Base-by-base conservation (phyloP, 768 basidiomycete species). In the Boletus sp. region DNA sequence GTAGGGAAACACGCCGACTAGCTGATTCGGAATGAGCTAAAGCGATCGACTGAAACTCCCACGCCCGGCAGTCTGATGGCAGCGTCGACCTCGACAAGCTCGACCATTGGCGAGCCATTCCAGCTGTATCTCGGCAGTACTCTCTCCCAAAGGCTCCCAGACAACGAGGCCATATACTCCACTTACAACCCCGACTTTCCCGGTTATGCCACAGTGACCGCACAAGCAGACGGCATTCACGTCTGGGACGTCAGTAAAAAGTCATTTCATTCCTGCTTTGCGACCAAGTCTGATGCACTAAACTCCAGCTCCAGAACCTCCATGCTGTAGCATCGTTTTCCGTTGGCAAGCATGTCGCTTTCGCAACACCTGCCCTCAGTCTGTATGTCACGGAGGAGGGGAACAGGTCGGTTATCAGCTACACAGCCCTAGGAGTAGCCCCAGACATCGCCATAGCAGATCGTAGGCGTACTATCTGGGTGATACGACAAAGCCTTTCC, bases 161-260 rank as follows among this genome's bases (percentile, higher is more conserved):
- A 21, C 25, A 4, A 34, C 54, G 51, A 63, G n/a, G 57, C 64
- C 0, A 9, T 67, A 40, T 71, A 54, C 45, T 47, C 57, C n/a
- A 49, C 59, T 13, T 35, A 64, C 48, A 61, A 60, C 41, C 34
- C 47, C 21, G 50, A 51, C 34, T 67, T 69, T 40, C 83, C 86
- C 37, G 80, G 83, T 27, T 79, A 79, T 74, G 84, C 80, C 39
- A 87, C 87, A 1, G 76, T 88, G 51, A 79, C 87, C 14, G 84
- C 78, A 13, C 87, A 90, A 56, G 80, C 78, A 57, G 88, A 92
- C 52, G 90, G 90, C 30, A 73, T 91, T 37, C 88, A 91, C 70
- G 66, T 92, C 42, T 69, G 88, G 54, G 85, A 91, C 67, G 89
- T 90, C 64, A 62, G 79, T 75, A 34, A 51, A 39, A 43, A 50